Evolutionary conservation across 1,284 basidiomycete species (phyloP).

Genomic region (Mycena citricolor): DNA sequence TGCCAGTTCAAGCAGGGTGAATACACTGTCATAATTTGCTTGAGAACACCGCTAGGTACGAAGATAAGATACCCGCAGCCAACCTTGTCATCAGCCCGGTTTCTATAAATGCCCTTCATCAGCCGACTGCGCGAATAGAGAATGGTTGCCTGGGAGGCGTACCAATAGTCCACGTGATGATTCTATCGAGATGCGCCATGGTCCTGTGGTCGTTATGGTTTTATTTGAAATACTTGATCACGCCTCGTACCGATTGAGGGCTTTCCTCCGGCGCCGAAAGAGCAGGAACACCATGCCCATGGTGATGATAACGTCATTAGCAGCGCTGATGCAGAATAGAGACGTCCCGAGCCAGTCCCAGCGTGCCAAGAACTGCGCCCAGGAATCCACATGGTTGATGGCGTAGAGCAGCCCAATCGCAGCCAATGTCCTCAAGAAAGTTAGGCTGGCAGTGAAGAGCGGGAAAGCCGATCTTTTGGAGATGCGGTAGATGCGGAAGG

Average conservation of each 20-base stretch:
- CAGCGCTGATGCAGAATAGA: neutral
- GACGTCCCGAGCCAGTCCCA: constrained; percentile 2
- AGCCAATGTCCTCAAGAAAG: constrained; percentile 3
- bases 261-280: neutral
- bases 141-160: neutral
- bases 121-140: neutral
- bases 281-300: constrained; percentile 5
- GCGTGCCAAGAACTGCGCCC: too few relatives aligned
- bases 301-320: constrained; percentile 8
- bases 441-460: constrained; percentile 6
- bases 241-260: neutral
- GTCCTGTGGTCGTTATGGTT: neutral
- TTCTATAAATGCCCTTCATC: constrained; percentile 9
- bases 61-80: neutral
- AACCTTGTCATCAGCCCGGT: constrained; percentile 15
- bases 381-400: neutral
- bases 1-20: constrained; percentile 9
- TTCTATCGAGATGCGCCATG: constrained; percentile 8
- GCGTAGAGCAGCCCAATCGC: neutral
- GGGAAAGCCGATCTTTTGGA: constrained; percentile 5
- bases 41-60: neutral
- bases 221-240: too few relatives aligned
- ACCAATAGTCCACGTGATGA: constrained; percentile 18
- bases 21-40: constrained; percentile 1
- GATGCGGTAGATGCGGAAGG: constrained; percentile 14